Conservation (phyloP, 2,329 filamentous ascomycete species). For the Hypomyces perniciosus region DNA sequence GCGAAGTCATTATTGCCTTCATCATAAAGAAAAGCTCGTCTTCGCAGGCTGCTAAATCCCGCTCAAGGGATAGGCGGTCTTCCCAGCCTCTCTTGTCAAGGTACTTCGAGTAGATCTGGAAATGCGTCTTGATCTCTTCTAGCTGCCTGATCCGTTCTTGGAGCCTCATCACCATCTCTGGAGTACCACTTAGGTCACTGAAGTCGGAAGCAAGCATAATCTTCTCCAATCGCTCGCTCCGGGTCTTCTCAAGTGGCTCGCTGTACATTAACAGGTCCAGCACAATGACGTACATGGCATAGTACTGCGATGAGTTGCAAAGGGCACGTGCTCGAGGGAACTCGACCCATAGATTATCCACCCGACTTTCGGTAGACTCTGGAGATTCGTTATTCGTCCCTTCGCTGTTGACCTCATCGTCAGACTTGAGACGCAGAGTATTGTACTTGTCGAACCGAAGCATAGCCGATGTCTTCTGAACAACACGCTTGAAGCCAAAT, state of each 20-base stretch:
- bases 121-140: slow-evolving; percentile 93
- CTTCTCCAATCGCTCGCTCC: slow-evolving; percentile 90
- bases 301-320: slow-evolving; percentile 96
- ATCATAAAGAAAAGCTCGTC: slow-evolving; percentile 99
- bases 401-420: slow-evolving; percentile 77
- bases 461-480: slow-evolving; percentile 92
- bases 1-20: slow-evolving; percentile 97
- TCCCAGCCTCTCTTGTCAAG: slow-evolving; percentile 88
- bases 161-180: slow-evolving; percentile 83
- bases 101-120: slow-evolving; percentile 84
- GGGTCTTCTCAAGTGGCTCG: slow-evolving; percentile 94
- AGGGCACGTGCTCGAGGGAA: slow-evolving; percentile 92
- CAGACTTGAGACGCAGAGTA: slow-evolving; percentile 91
- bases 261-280: slow-evolving; percentile 93
- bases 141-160: slow-evolving; percentile 91
- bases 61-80: slow-evolving; percentile 81
- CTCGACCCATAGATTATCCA: slow-evolving; percentile 94
- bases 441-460: slow-evolving; percentile 98
- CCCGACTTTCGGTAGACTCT: slow-evolving; percentile 65
- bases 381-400: slow-evolving; percentile 40
- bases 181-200: slow-evolving; percentile 88
- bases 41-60: slow-evolving; percentile 81
- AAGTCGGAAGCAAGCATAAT: slow-evolving; percentile 99
- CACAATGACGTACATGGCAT: slow-evolving; percentile 96
- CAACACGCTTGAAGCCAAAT: slow-evolving; percentile 95